These are phyloP conservation scores for Xylariaceae sp. DNA, from an alignment of 2,329 filamentous ascomycete genomes.

Conservation along the genomic window DNA sequence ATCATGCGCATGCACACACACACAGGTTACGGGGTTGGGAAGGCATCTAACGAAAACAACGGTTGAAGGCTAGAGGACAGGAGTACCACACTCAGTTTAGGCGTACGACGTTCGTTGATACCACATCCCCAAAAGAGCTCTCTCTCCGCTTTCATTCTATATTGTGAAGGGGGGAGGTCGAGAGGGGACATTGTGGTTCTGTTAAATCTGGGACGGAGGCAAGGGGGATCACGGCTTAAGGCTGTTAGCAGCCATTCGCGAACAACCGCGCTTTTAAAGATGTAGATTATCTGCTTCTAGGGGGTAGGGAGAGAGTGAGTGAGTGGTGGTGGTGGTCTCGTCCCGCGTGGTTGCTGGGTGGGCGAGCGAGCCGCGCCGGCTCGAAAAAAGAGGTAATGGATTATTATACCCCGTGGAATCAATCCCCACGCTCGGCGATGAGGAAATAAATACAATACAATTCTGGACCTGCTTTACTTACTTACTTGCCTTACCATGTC, in stretches of 20 bases:
- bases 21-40: conserved; percentile 21
- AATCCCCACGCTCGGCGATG: neutral
- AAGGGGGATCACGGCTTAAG: conserved; percentile 14
- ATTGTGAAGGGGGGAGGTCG: no score
- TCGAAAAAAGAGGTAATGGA: no score
- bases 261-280: conserved; percentile 1
- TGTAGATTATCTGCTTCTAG: no score
- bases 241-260: conserved; percentile 1
- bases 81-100: conserved; percentile 1
- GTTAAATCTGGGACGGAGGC: no score
- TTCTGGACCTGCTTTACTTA: neutral
- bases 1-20: conserved; percentile 2
- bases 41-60: conserved; percentile 10
- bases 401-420: conserved; percentile 15
- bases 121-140: neutral
- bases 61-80: conserved; percentile 6
- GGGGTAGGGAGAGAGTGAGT: no score
- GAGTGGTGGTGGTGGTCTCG: no score
- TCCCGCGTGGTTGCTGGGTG: no score
- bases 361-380: no score
- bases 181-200: conserved; percentile 1
- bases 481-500: no score
- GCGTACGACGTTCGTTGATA: conserved; percentile 7
- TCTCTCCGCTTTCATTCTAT: neutral
- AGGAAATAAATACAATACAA: neutral